phyloP scores from a whole-genome alignment of 257 asterid genomes.

The Fraxinus anomala region DNA sequence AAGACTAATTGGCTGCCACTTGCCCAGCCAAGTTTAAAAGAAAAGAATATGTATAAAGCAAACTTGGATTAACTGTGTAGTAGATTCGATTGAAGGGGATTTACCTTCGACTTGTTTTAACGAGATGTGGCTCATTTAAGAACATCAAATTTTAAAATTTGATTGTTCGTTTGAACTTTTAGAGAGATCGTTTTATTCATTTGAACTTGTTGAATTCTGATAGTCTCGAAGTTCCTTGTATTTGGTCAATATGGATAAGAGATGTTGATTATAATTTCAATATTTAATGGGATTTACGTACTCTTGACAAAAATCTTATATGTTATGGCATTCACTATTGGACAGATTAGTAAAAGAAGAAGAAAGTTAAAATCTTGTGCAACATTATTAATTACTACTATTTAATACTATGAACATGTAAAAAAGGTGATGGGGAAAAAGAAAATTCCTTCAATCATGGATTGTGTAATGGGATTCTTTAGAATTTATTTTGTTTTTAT shows the following conservation, averaged over 20 bases:
- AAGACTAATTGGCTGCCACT: slow-evolving; percentile 64
- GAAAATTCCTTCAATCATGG: slow-evolving; percentile 52
- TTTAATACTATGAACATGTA: neutral
- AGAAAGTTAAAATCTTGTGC: neutral
- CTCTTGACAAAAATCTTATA: no score
- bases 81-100: neutral
- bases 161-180: no score
- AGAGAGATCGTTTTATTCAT: no score
- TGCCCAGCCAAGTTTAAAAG: slow-evolving; percentile 54
- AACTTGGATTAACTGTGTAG: slow-evolving; percentile 10
- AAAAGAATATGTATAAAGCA: slow-evolving; percentile 51
- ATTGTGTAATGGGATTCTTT: slow-evolving; percentile 27
- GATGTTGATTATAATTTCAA: no score
- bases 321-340: neutral
- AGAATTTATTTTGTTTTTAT: slow-evolving; percentile 25
- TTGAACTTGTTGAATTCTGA: no score
- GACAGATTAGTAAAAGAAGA: neutral
- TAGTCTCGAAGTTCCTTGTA: no score
- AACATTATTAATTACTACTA: no score
- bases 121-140: neutral
- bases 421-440: slow-evolving; percentile 34
- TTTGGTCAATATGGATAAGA: no score
- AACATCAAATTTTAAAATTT: no score
- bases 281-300: no score
- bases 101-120: no score